phyloP scores from a whole-genome alignment of 2,329 filamentous ascomycete genomes.

The Alternaria solani region DNA sequence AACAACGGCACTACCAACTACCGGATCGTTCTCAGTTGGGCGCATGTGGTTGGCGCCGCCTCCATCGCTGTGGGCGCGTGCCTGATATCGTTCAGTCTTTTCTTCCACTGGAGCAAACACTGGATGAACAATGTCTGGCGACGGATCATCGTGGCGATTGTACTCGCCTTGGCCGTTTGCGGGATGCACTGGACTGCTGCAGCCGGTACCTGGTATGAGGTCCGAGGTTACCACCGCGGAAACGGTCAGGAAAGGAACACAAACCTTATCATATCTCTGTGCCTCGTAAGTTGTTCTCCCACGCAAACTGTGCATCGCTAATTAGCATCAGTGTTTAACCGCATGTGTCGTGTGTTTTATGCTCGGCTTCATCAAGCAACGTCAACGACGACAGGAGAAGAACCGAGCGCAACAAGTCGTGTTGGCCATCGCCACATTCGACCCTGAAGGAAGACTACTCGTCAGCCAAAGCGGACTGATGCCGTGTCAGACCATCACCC shows the following conservation, averaged over 20 bases:
- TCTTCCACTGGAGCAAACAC: conserved; percentile 77
- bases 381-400: conserved; percentile 50
- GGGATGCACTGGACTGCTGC: conserved; percentile 89
- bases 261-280: conserved; percentile 75
- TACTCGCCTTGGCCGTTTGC: conserved; percentile 77
- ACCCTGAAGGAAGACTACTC: conserved; percentile 70
- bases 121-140: conserved; percentile 87
- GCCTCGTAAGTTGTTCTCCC: conserved; percentile 64
- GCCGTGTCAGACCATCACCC: conserved; percentile 79
- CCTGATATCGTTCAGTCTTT: conserved; percentile 73
- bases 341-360: conserved; percentile 51
- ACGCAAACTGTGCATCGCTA: conserved; percentile 74
- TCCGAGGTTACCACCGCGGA: conserved; percentile 58
- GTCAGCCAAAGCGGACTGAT: conserved; percentile 74
- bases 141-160: conserved; percentile 68
- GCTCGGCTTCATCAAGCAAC: conserved; percentile 48
- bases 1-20: conserved; percentile 85
- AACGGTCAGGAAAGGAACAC: conserved; percentile 60
- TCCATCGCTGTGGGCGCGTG: conserved; percentile 77
- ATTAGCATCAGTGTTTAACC: conserved; percentile 44
- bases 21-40: conserved; percentile 65
- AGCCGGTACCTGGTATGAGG: conserved; percentile 72
- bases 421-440: conserved; percentile 70
- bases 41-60: conserved; percentile 72
- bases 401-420: conserved; percentile 63